phyloP scores from a whole-genome alignment of 2,329 filamentous ascomycete genomes.

The Capronia epimyces region DNA sequence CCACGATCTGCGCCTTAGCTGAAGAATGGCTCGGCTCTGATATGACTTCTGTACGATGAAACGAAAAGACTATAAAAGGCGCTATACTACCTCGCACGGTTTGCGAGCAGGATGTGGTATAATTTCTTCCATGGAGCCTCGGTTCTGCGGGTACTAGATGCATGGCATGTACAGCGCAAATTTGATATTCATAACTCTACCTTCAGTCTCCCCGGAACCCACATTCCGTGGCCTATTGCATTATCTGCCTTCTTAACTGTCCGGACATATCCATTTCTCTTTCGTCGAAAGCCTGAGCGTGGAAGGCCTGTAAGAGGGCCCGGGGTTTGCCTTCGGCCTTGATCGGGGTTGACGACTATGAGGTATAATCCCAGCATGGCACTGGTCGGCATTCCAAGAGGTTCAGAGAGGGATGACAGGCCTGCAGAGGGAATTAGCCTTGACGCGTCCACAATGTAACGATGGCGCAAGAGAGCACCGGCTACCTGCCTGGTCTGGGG shows the following conservation, averaged over 20 bases:
- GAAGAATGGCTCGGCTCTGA: background rate
- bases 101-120: background rate
- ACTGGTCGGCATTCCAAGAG: too few relatives aligned
- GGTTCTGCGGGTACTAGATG: background rate
- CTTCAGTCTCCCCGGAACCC: background rate
- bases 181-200: background rate
- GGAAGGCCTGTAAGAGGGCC: too few relatives aligned
- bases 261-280: too few relatives aligned
- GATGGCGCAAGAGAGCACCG: background rate
- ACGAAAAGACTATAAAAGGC: constrained; percentile 6
- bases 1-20: constrained; percentile 2
- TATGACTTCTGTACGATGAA: constrained; percentile 6
- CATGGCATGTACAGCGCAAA: background rate
- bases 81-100: background rate
- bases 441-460: background rate
- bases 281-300: too few relatives aligned
- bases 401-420: background rate
- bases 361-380: too few relatives aligned
- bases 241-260: background rate
- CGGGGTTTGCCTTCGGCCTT: too few relatives aligned
- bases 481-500: background rate
- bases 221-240: background rate
- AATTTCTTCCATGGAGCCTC: background rate
- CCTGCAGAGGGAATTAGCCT: background rate
- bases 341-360: too few relatives aligned